Conservation (phyloP, 495 filamentous ascomycete genomes). For the Usnea hakonensis region DNA sequence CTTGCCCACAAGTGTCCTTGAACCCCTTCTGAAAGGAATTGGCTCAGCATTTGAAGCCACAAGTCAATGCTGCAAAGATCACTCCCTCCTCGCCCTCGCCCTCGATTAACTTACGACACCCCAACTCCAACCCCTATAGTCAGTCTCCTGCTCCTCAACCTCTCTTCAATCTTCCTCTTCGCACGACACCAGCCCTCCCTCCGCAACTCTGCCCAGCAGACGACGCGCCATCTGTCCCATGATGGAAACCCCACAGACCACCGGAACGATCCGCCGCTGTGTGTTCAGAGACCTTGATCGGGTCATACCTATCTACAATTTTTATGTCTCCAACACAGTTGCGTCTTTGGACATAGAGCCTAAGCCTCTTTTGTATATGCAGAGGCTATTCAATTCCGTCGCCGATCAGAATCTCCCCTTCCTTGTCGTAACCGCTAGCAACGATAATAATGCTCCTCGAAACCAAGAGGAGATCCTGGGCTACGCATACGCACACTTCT, state of each 20-base stretch:
- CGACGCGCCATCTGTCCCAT: no score
- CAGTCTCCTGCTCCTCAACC: no score
- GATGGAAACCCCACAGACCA: not conserved
- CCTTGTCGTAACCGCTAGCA: slow-evolving; percentile 23
- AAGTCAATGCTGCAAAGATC: not conserved
- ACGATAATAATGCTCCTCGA: not conserved
- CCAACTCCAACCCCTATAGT: no score
- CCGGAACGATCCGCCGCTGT: not conserved
- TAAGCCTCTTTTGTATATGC: slow-evolving; percentile 21
- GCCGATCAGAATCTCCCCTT: slow-evolving; percentile 24
- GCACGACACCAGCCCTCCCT: no score
- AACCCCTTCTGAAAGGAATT: not conserved
- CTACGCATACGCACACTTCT: slow-evolving; percentile 24
- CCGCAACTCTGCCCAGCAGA: no score
- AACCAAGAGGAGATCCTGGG: slow-evolving; percentile 23
- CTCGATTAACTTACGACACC: no score
- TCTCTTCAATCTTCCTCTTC: no score
- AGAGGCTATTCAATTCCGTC: slow-evolving; percentile 20
- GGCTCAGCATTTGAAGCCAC: not conserved
- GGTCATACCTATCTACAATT: slow-evolving; percentile 27
- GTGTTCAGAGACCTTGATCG: slow-evolving; percentile 23
- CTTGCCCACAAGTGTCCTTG: not conserved
- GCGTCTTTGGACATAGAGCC: slow-evolving; percentile 26
- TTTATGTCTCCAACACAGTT: slow-evolving; percentile 29
- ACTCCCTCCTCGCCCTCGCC: no score